Conservation (phyloP, 768 basidiomycete species). For the Boletus eberwhitei region DNA sequence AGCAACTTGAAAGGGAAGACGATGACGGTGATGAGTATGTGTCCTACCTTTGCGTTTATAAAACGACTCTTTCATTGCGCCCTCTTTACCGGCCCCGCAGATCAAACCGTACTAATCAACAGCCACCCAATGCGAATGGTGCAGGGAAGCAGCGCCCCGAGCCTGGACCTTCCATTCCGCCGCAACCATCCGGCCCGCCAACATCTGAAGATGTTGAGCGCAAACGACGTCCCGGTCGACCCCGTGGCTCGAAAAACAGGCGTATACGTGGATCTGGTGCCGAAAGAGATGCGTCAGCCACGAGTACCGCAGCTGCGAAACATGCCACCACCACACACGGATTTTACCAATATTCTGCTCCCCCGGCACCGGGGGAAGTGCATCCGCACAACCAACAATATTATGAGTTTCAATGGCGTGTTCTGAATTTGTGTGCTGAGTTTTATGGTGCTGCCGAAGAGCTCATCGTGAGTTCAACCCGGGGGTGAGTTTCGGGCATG, state of each 20-base stretch:
- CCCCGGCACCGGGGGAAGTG: constrained; percentile 44
- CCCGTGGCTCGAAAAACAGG: constrained; percentile 75
- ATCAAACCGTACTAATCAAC: constrained; percentile 22
- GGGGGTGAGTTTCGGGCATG: constrained; percentile 4
- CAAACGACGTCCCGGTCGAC: constrained; percentile 76
- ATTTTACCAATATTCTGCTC: constrained; percentile 44
- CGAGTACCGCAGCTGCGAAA: constrained; percentile 24
- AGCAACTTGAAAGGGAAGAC: constrained; percentile 54
- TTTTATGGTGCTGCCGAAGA: constrained; percentile 86
- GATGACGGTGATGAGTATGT: constrained; percentile 38
- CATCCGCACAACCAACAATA: constrained; percentile 72
- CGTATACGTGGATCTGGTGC: constrained; percentile 39
- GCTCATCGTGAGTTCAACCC: constrained; percentile 57
- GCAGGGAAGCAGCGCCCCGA: constrained; percentile 20
- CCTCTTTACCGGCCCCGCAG: constrained; percentile 12
- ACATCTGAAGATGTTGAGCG: constrained; percentile 37
- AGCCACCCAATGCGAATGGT: constrained; percentile 10
- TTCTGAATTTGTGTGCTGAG: constrained; percentile 77
- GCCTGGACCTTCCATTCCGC: constrained; percentile 28
- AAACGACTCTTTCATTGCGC: constrained; percentile 1
- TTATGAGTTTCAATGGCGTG: constrained; percentile 85
- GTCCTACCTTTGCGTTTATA: constrained; percentile 8
- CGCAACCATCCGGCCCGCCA: constrained; percentile 18
- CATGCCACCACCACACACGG: constrained; percentile 33
- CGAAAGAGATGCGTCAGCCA: constrained; percentile 22